Conservation (phyloP, 176 grass and related monocot genomes). For the Ampelocalamus luodianensis region DNA sequence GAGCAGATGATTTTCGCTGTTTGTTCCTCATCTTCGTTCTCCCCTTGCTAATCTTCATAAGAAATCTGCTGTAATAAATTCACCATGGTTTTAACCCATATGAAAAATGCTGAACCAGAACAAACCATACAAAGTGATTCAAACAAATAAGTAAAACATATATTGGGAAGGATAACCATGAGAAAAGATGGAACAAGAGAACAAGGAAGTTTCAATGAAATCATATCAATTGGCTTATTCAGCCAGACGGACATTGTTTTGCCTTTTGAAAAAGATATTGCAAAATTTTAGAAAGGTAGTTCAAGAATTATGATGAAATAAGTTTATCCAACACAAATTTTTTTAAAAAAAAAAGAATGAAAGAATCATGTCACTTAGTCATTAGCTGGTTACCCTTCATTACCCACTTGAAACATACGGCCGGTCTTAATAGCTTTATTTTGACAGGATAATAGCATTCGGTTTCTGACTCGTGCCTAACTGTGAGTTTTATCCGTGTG, state of each 20-base stretch:
- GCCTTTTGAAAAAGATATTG: neutral
- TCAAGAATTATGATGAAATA: neutral
- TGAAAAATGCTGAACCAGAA: constrained; percentile 20
- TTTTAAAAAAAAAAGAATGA: neutral
- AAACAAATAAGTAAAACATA: constrained; percentile 24
- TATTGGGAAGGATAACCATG: constrained; percentile 5
- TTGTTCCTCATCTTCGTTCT: constrained; percentile 77
- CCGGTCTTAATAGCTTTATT: neutral
- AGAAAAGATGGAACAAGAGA: neutral
- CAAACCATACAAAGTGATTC: neutral
- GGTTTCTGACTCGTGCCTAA: neutral
- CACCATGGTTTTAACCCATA: constrained; percentile 9
- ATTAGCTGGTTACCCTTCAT: neutral
- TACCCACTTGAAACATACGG: neutral
- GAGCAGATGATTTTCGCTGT: constrained; percentile 74
- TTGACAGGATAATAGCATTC: neutral
- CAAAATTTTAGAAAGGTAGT: neutral
- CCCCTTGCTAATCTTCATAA: constrained; percentile 64
- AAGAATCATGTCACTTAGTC: neutral
- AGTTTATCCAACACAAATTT: neutral
- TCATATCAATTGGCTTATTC: neutral
- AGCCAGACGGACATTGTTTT: neutral
- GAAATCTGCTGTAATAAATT: constrained; percentile 59
- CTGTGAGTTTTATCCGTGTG: neutral
- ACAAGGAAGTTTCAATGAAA: neutral